A percentile compares a stretch with the other conserved stretches of the same genome.
These are phyloP conservation scores for Calycina herbarum DNA, from an alignment of 2,329 filamentous ascomycete species.

Conservation along the genomic window DNA sequence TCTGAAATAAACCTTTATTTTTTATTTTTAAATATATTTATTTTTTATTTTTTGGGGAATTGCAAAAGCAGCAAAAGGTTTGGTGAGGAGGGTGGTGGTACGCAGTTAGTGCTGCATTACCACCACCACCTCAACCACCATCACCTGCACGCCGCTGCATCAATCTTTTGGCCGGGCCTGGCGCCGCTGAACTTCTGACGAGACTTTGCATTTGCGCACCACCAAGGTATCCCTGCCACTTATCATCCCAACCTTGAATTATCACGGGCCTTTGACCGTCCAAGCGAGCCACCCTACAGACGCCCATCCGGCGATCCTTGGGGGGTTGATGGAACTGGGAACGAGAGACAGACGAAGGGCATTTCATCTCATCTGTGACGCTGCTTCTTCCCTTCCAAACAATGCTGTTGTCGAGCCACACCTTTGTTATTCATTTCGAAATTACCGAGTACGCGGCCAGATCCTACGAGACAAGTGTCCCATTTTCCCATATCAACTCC, in stretches of 20 bases:
- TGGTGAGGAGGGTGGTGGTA: not conserved
- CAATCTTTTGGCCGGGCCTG: constrained; percentile 9
- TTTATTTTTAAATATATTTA: no score
- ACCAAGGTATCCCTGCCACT: constrained; percentile 29
- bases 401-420: not conserved
- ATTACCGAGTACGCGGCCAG: not conserved
- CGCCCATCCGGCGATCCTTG: constrained; percentile 34
- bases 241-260: constrained; percentile 34
- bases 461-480: constrained; percentile 4
- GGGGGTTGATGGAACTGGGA: constrained; percentile 15
- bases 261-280: constrained; percentile 34
- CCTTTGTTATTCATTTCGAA: not conserved
- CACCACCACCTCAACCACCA: constrained; percentile 4
- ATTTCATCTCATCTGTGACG: constrained; percentile 5
- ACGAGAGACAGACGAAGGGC: not conserved
- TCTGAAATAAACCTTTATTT: not conserved
- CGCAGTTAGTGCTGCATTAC: not conserved
- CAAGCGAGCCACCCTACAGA: constrained; percentile 34
- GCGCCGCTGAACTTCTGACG: constrained; percentile 19
- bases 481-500: not conserved
- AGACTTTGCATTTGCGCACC: constrained; percentile 25
- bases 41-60: not conserved
- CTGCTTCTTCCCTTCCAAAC: not conserved
- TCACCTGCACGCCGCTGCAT: constrained; percentile 14
- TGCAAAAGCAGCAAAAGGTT: not conserved